phyloP scores from a whole-genome alignment of 495 filamentous ascomycete species.

The Pseudevernia furfuracea region DNA sequence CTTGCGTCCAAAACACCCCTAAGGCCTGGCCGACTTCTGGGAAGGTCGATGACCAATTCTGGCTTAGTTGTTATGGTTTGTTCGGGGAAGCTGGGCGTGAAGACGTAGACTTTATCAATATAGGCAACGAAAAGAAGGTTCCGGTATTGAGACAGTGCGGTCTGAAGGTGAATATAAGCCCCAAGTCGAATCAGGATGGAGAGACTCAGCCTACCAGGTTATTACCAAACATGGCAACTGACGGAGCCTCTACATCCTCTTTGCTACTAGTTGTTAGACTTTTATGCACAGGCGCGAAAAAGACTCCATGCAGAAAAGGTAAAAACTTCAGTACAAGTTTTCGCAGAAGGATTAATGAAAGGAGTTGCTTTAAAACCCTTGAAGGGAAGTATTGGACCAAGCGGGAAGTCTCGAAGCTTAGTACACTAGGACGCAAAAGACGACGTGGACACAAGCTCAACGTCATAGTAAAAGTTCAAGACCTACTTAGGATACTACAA shows the following conservation, averaged over 20 bases:
- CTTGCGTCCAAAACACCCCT: conserved; percentile 49
- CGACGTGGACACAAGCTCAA: not conserved
- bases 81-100: conserved; percentile 57
- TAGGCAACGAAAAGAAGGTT: conserved; percentile 78
- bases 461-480: not conserved
- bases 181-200: not conserved
- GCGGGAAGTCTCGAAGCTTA: not conserved
- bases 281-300: not conserved
- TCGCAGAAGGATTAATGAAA: too few relatives aligned
- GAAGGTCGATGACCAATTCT: conserved; percentile 58
- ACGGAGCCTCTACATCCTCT: conserved; percentile 23
- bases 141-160: conserved; percentile 48
- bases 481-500: conserved; percentile 11
- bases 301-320: not conserved
- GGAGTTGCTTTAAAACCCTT: not conserved
- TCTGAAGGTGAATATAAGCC: conserved; percentile 22
- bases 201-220: conserved; percentile 39
- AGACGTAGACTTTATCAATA: conserved; percentile 62
- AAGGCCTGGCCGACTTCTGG: conserved; percentile 39
- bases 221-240: conserved; percentile 39
- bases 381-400: not conserved
- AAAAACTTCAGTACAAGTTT: not conserved
- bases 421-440: not conserved
- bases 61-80: conserved; percentile 55
- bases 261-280: not conserved